Percentiles rank a stretch among this genome's conserved stretches.
phyloP scores from a whole-genome alignment of 805 yeast species.

The Metschnikowia cubensis region DNA sequence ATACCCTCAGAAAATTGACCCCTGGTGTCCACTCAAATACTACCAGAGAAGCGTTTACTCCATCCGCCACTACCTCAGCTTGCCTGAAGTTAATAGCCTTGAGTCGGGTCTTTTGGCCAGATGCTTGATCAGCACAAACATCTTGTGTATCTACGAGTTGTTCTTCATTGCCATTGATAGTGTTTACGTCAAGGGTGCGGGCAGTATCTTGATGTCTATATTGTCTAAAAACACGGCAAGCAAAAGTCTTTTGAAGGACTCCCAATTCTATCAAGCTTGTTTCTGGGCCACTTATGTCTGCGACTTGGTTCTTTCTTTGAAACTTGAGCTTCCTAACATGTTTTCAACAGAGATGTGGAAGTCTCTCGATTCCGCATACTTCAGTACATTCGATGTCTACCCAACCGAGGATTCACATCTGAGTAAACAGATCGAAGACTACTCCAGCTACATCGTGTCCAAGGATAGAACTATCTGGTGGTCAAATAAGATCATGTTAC shows the following conservation, averaged over 20 bases:
- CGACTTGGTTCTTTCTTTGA: constrained; percentile 34
- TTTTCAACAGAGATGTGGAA: constrained; percentile 33
- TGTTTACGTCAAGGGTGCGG: constrained; percentile 37
- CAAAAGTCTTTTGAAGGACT: constrained; percentile 22
- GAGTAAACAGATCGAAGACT: constrained; percentile 5
- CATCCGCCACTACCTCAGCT: constrained; percentile 28
- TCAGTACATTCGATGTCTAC: constrained; percentile 11
- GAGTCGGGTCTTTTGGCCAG: constrained; percentile 30
- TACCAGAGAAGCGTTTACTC: constrained; percentile 34
- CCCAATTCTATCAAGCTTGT: constrained; percentile 31
- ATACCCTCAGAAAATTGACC: constrained; percentile 26
- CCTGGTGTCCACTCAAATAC: constrained; percentile 32
- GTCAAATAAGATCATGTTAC: constrained; percentile 29
- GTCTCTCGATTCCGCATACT: constrained; percentile 28
- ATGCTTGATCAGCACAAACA: constrained; percentile 35
- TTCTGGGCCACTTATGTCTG: constrained; percentile 36
- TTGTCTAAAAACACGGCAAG: constrained; percentile 17
- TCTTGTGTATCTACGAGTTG: constrained; percentile 37
- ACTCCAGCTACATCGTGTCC: constrained; percentile 10
- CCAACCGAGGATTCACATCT: constrained; percentile 2
- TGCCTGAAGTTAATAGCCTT: constrained; percentile 21
- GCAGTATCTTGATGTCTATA: constrained; percentile 29
- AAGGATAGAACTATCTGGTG: constrained; percentile 31
- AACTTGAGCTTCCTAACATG: constrained; percentile 29
- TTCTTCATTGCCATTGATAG: constrained; percentile 35